These are phyloP conservation scores for Xylariaceae sp. DNA, from an alignment of 2,329 filamentous ascomycete species.

Conservation along the genomic window DNA sequence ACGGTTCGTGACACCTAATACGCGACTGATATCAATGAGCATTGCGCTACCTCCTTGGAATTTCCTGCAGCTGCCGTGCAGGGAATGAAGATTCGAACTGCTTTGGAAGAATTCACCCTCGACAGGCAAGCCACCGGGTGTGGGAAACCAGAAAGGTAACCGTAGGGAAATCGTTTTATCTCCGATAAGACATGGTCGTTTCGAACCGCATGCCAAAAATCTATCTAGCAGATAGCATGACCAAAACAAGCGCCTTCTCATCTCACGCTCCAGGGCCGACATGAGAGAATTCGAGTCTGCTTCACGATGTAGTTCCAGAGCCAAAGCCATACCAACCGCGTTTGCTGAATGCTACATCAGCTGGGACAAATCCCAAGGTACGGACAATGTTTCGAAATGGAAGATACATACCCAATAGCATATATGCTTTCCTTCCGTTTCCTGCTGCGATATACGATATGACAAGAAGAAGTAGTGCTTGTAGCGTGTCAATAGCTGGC, in stretches of 20 bases:
- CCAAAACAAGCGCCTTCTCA: conserved; percentile 78
- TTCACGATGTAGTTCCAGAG: conserved; percentile 75
- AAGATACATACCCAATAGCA: conserved; percentile 63
- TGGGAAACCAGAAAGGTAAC: conserved; percentile 68
- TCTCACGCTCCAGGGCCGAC: conserved; percentile 65
- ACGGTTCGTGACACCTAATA: conserved; percentile 75
- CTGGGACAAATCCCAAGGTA: conserved; percentile 1
- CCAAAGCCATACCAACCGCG: conserved; percentile 76
- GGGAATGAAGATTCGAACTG: conserved; percentile 70
- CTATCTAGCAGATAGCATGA: conserved; percentile 81
- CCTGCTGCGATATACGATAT: conserved; percentile 72
- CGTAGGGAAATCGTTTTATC: conserved; percentile 72
- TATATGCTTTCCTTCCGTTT: conserved; percentile 78
- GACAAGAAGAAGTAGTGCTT: conserved; percentile 69
- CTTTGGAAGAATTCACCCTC: conserved; percentile 79
- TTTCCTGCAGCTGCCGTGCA: conserved; percentile 62
- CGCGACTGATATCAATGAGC: conserved; percentile 78
- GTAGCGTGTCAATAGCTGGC: conserved; percentile 71
- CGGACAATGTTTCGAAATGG: background rate
- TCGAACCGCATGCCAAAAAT: conserved; percentile 77
- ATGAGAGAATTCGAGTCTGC: conserved; percentile 57
- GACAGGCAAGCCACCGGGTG: conserved; percentile 53
- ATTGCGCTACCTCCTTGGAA: conserved; percentile 72
- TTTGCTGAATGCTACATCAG: conserved; percentile 51
- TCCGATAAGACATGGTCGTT: conserved; percentile 70